These are phyloP conservation scores for Stramenopiles sp. DNA, from an alignment of 352 stramenopile genomes.

Conservation along the genomic window DNA sequence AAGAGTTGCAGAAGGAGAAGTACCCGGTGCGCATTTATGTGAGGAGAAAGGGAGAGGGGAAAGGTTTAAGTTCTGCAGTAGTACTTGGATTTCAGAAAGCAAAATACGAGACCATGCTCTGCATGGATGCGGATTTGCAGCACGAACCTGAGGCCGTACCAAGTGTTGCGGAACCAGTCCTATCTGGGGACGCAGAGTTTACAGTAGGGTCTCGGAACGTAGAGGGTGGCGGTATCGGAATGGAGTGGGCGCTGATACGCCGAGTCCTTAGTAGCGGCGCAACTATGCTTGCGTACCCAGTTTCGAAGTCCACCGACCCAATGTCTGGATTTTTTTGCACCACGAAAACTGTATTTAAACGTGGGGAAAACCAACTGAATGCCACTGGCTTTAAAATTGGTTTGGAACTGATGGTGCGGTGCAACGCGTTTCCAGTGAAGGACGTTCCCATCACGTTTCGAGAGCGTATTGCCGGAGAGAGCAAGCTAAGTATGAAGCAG, in stretches of 20 bases:
- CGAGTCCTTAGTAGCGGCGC: conserved; percentile 24
- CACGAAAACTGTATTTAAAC: conserved; percentile 18
- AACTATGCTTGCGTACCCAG: conserved; percentile 25
- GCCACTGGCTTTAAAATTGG: conserved; percentile 29
- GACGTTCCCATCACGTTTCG: conserved; percentile 30
- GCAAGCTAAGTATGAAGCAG: conserved; percentile 28
- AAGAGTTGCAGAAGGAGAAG: conserved; percentile 17
- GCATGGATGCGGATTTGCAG: conserved; percentile 30
- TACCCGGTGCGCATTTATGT: conserved; percentile 13
- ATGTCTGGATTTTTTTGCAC: conserved; percentile 30
- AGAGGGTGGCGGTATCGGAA: conserved; percentile 21
- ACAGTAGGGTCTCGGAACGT: conserved; percentile 26
- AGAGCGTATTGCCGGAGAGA: conserved; percentile 27
- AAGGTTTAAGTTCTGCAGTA: background rate
- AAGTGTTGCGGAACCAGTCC: conserved; percentile 21
- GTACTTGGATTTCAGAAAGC: background rate
- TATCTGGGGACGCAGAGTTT: conserved; percentile 26
- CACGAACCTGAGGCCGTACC: conserved; percentile 29
- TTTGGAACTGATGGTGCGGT: conserved; percentile 29
- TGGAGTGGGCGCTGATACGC: conserved; percentile 25
- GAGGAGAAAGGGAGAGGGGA: background rate
- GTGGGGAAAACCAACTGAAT: conserved; percentile 20
- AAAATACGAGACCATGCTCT: conserved; percentile 17
- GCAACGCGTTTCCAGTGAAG: conserved; percentile 19
- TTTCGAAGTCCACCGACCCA: conserved; percentile 25